Conservation (phyloP, 2,329 filamentous ascomycete genomes). For the Neonectria magnoliae region DNA sequence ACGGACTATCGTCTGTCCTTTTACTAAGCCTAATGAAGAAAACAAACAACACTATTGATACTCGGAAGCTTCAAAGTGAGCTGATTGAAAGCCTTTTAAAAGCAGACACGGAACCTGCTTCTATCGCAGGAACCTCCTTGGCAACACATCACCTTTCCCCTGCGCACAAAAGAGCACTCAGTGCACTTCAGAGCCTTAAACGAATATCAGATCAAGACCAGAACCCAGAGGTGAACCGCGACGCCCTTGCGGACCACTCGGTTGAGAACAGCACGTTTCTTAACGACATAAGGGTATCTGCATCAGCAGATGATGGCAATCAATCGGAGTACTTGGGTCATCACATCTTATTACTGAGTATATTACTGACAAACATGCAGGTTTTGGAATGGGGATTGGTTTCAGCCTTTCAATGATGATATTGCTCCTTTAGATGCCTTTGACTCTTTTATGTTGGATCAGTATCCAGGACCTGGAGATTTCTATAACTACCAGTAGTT, state of each 20-base stretch:
- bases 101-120: slow-evolving; percentile 1
- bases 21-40: slow-evolving; percentile 29
- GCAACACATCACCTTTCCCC: slow-evolving; percentile 16
- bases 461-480: neutral
- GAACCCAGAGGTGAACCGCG: neutral
- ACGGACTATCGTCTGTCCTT: slow-evolving; percentile 30
- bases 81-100: slow-evolving; percentile 24
- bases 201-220: slow-evolving; percentile 3
- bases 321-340: neutral
- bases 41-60: slow-evolving; percentile 13
- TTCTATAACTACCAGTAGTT: neutral
- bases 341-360: too few species aligned
- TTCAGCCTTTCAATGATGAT: slow-evolving; percentile 26
- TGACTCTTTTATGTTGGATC: slow-evolving; percentile 33
- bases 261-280: neutral
- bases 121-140: neutral
- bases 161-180: slow-evolving; percentile 27
- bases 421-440: slow-evolving; percentile 29
- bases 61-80: slow-evolving; percentile 27
- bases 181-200: slow-evolving; percentile 28
- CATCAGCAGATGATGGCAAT: neutral
- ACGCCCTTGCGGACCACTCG: neutral
- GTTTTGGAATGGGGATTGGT: slow-evolving; percentile 22
- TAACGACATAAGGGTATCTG: neutral
- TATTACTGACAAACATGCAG: neutral